Base-by-base conservation (phyloP, 1,284 basidiomycete genomes). In the Violaceomyces palustris region DNA sequence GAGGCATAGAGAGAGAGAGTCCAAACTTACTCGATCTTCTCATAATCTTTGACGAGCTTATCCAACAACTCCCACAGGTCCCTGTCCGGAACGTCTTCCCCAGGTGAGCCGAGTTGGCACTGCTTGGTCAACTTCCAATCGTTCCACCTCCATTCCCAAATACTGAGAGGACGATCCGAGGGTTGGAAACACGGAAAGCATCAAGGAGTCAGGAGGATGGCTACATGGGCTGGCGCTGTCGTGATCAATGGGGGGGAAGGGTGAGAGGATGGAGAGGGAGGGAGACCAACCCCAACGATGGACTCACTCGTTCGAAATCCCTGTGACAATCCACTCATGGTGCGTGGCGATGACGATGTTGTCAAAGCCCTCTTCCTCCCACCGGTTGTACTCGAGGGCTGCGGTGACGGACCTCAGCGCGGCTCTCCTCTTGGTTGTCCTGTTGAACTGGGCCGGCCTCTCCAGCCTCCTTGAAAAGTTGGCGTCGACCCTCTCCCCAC, bases 1-100 rank as follows among this genome's bases (percentile, higher is more conserved):
- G n/a, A 12, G 15, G 9, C 17, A 29, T 2, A 34, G 31, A 14
- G 4, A 15, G 3, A 17, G 5, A 9, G 14, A n/a, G 12, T n/a
- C 23, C 27, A 17, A 19, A 52, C 54, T 25, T 28, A 58, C 42
- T 73, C 70, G 25, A 72, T 60, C 37, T 66, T 34, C 39, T 73
- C 70, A 23, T 66, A 73, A 12, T 35, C 44, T 15, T 45, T 45
- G 6, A 73, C 68, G 6, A 50, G 50, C 10, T 51, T 35, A 21
- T 73, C 70, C 2, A 73, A 46, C 32, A 69, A 28, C 44, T 72
- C 65, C 70, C 70, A 73, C 25, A 73, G 49, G 39, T 73, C 70
- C 4, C 64, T 39, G 32, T 73, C 64, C 8, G 70, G 69, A 12
- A 73, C 70, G 21, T 42, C 40, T 10, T 65, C 69, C 2, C 66